Base-by-base conservation (phyloP, 202 grass and related monocot species). In the Carex arenaria region DNA sequence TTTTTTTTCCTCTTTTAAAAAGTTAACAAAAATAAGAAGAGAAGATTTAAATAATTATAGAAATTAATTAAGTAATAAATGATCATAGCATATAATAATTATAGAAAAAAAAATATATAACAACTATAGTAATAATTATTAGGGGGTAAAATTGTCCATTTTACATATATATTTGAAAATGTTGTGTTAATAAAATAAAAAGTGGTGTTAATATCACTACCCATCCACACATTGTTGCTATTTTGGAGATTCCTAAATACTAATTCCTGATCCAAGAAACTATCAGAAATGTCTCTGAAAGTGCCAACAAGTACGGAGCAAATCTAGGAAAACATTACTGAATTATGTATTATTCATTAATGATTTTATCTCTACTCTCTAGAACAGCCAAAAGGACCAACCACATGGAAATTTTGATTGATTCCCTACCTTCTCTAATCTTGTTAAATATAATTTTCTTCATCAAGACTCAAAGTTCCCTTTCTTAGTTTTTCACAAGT, bases 391-490 rank as follows among this genome's bases (percentile, higher is more conserved):
- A 54, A 45, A 19, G 13, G 28, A 57, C 53, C 52, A 77, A 57
- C 73, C 52, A 78, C 30, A 78, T 34, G 9, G 30, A 77, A 49
- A 76, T 56, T 34, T 76, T 76, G 12, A 32, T 34, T 57, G 15
- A 28, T 32, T 77, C 28, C 52, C 51, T n/a, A 59, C 73, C 19
- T 67, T 31, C 28, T 49, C 22, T 54, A 30, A 67, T 68, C 22
- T 67, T 68, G 80, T n/a, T 34, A 64, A 52, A 12, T 82, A 53
- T 20, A 67, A 63, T 80, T 80, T 61, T 67, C 59, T 45, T 82
- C 7, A 22, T 8, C 15, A 82, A 82, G 12, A 67, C 23, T 82
- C 63, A 82, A 68, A 38, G 80, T 43, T 38, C 38, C 34, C 6
- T 80, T 56, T 62, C 54, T 61, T 67, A 54, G 0, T 6, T 82